These are phyloP conservation scores for Calonectria leucothoes DNA, from an alignment of 2,329 filamentous ascomycete species.

Conservation along the genomic window DNA sequence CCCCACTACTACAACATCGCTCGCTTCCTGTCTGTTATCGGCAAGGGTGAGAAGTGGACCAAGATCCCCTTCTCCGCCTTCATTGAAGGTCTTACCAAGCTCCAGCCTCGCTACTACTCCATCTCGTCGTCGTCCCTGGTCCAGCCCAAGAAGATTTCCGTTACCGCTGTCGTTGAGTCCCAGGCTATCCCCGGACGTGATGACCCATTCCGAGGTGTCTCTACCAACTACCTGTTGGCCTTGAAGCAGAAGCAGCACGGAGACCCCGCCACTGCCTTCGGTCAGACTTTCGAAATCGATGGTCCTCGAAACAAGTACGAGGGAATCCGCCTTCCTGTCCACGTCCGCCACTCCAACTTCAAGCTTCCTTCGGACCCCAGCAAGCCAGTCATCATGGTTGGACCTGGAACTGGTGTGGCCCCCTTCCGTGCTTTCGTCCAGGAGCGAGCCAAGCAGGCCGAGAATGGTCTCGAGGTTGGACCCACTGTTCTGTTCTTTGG, in stretches of 20 bases:
- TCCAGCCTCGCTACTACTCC: slow-evolving; percentile 98
- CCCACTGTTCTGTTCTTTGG: slow-evolving; percentile 94
- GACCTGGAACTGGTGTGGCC: slow-evolving; percentile 95
- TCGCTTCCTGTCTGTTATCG: slow-evolving; percentile 80
- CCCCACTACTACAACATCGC: slow-evolving; percentile 90
- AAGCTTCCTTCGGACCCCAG: slow-evolving; percentile 95
- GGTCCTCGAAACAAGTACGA: slow-evolving; percentile 98
- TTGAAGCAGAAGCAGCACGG: slow-evolving; percentile 97
- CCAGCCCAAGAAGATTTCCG: slow-evolving; percentile 93
- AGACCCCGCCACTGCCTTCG: slow-evolving; percentile 81
- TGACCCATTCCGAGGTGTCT: slow-evolving; percentile 89
- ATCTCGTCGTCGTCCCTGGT: slow-evolving; percentile 97
- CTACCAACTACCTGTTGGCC: slow-evolving; percentile 95
- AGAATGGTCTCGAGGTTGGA: slow-evolving; percentile 84
- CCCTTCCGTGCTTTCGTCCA: slow-evolving; percentile 97
- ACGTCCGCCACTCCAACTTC: slow-evolving; percentile 98
- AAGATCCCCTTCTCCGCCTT: slow-evolving; percentile 93
- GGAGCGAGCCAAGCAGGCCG: slow-evolving; percentile 86
- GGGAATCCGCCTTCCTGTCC: slow-evolving; percentile 92
- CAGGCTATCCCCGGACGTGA: slow-evolving; percentile 81
- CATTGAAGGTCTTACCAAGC: slow-evolving; percentile 92
- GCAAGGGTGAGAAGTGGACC: slow-evolving; percentile 81
- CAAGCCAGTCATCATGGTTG: slow-evolving; percentile 95
- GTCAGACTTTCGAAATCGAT: slow-evolving; percentile 85
- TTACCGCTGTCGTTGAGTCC: slow-evolving; percentile 94